Evolutionary conservation across 768 basidiomycete genomes (phyloP).

Genomic region (Tubosaeta brunneosetosa): DNA sequence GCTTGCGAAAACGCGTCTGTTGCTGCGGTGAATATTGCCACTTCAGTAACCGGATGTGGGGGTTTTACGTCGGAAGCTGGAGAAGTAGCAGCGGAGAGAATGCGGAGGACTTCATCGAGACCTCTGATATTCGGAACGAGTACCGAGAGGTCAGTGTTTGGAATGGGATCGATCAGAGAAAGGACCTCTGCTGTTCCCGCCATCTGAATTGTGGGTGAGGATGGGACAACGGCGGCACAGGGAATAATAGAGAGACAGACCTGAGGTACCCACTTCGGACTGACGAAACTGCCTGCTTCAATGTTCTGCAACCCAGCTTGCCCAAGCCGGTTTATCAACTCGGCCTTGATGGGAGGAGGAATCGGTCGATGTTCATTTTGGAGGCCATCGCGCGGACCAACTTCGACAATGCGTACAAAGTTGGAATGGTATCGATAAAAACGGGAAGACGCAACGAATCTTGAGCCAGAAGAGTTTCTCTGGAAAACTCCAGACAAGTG

Average conservation of each 20-base stretch:
- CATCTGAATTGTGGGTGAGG: constrained; percentile 52
- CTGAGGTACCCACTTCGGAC: constrained; percentile 92
- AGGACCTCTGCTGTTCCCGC: constrained; percentile 79
- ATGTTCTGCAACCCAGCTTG: constrained; percentile 64
- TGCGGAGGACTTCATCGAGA: constrained; percentile 57
- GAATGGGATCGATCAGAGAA: constrained; percentile 46
- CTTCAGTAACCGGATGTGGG: constrained; percentile 67
- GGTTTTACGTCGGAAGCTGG: constrained; percentile 27
- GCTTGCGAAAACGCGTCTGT: constrained; percentile 83
- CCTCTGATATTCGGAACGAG: constrained; percentile 80
- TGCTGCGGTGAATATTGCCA: constrained; percentile 86
- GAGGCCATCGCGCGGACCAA: constrained; percentile 86
- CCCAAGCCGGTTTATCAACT: constrained; percentile 72
- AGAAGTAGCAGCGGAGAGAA: constrained; percentile 38
- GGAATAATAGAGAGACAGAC: constrained; percentile 30
- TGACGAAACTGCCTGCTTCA: constrained; percentile 88
- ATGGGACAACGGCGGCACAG: not conserved
- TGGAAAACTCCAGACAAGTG: not conserved
- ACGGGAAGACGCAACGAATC: not conserved
- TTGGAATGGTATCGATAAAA: constrained; percentile 9
- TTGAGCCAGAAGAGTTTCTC: not conserved
- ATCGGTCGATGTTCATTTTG: constrained; percentile 83
- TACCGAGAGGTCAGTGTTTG: constrained; percentile 67
- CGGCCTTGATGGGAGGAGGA: constrained; percentile 68
- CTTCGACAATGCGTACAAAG: constrained; percentile 66